phyloP scores from a whole-genome alignment of 2,329 filamentous ascomycete species.

The Aspergillus quadricinctus region DNA sequence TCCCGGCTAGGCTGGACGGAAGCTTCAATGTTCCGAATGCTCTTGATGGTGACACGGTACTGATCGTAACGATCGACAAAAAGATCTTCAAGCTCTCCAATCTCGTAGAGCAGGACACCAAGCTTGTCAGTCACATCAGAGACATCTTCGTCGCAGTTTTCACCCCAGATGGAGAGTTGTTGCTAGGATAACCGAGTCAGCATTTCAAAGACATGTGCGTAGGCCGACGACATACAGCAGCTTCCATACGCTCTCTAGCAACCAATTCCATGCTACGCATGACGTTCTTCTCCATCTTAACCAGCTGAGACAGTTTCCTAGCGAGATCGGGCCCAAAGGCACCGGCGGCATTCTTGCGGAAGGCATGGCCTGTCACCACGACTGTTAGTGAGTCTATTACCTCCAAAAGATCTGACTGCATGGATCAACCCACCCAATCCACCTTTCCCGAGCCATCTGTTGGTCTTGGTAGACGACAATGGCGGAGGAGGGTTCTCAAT shows the following conservation, averaged over 20 bases:
- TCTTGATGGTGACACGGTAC: conserved; percentile 98
- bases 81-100: conserved; percentile 95
- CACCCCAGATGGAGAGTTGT: conserved; percentile 98
- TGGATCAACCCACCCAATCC: conserved; percentile 67
- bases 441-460: conserved; percentile 79
- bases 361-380: conserved; percentile 56
- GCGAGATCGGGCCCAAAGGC: conserved; percentile 74
- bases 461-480: conserved; percentile 82
- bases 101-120: conserved; percentile 95
- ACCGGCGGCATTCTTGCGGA: conserved; percentile 49
- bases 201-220: background rate
- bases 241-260: conserved; percentile 94
- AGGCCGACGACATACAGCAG: conserved; percentile 67
- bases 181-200: conserved; percentile 55
- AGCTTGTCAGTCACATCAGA: conserved; percentile 99
- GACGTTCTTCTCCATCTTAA: conserved; percentile 99
- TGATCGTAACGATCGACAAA: conserved; percentile 99
- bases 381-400: conserved; percentile 12
- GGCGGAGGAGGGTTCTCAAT: conserved; percentile 91
- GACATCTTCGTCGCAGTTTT: conserved; percentile 92
- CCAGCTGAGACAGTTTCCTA: conserved; percentile 94
- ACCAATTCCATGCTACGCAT: conserved; percentile 98
- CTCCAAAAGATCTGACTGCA: conserved; percentile 4
- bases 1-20: conserved; percentile 97
- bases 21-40: conserved; percentile 97